Evolutionary conservation across 306 rosid species (phyloP).

Genomic region (Glycyrrhiza uralensis): DNA sequence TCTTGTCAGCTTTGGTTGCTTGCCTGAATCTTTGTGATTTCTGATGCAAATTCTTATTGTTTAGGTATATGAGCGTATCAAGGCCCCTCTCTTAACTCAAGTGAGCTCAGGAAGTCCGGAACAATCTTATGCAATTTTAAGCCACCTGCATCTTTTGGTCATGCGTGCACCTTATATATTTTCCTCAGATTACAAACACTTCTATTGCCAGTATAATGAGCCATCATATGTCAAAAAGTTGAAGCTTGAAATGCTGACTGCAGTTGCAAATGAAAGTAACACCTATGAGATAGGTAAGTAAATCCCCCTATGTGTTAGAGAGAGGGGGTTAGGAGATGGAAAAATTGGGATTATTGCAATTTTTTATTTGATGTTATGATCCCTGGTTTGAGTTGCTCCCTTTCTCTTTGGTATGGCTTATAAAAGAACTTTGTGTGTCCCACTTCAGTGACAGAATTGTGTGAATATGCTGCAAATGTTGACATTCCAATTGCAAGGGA

Average conservation of each 20-base stretch:
- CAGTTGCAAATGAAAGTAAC: constrained; percentile 97
- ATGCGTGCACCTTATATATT: constrained; percentile 98
- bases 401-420: constrained; percentile 20
- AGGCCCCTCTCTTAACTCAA: constrained; percentile 94
- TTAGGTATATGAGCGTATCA: constrained; percentile 96
- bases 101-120: constrained; percentile 99
- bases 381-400: constrained; percentile 9
- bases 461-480: constrained; percentile 99
- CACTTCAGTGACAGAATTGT: constrained; percentile 89
- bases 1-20: constrained; percentile 15
- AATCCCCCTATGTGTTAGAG: constrained; percentile 6
- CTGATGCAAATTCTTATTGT: constrained; percentile 30
- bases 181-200: constrained; percentile 92
- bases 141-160: constrained; percentile 97
- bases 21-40: constrained; percentile 15
- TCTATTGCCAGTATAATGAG: constrained; percentile 98
- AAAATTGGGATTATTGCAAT: constrained; percentile 4
- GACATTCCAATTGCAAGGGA: constrained; percentile 99
- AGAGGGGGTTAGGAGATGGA: neutral
- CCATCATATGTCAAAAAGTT: constrained; percentile 96
- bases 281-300: constrained; percentile 90
- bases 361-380: constrained; percentile 3
- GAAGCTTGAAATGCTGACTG: constrained; percentile 99
- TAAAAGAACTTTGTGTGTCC: constrained; percentile 30
- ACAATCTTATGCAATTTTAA: constrained; percentile 94